Base-by-base conservation (phyloP, 805 yeast genomes). In the Candida cerambycidarum region DNA sequence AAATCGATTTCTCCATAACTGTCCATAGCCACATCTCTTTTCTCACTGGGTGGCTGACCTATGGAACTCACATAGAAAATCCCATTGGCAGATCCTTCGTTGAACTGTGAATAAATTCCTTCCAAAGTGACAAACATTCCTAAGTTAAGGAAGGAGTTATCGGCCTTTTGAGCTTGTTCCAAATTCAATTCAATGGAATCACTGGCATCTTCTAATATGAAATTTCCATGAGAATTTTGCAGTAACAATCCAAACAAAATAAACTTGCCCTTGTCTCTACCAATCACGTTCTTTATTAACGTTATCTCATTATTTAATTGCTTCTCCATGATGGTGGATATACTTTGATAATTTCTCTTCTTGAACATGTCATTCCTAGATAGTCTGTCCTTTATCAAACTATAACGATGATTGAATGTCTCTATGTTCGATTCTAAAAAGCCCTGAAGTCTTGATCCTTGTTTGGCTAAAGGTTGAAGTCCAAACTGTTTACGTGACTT, bases 11-110 rank as follows among this genome's bases (percentile, higher is more conserved):
- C 76, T 1, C 96, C 98, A 46, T 81, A 81, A 1, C 83, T 82
- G 18, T 85, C 90, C 43, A 81, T 56, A 1, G 95, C 73, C 0
- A 57, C 61, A 7, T 75, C 81, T 45, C 97, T 71, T 48, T 77
- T 71, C 58, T 93, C 99, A 3, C 89, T 83, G 0, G 93, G 89
- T 2, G 99, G 98, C 46, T 89, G 96, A 3, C 85, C 84, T 39
- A 93, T 73, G 4, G 84, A 76, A 21, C 85, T 75, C 1, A 85
- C 95, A 50, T 83, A 80, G 57, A 93, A 89, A 32, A 67, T 61
- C 2, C 76, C 76, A 40, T 59, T 58, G 33, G 60, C 54, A 8
- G 65, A 54, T 15, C 42, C 36, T 37, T 76, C 80, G 2, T 82
- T 80, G 13, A 80, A 76, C 3, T 83, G 81, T 12, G 82, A 79